Evolutionary conservation across 345 rosid genomes (phyloP).

Genomic region (Eucalyptus regnans): DNA sequence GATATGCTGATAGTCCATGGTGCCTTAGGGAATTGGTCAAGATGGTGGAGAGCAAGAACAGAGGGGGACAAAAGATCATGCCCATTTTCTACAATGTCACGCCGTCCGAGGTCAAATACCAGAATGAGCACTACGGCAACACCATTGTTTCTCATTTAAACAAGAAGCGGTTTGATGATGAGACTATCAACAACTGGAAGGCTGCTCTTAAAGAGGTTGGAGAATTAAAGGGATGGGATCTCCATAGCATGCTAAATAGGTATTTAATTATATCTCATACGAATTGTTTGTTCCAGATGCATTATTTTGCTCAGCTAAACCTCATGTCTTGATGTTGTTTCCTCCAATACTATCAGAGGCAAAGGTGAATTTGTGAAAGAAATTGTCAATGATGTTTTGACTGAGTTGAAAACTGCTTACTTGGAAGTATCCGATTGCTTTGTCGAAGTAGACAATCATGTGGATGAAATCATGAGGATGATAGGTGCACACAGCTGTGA

Average conservation of each 20-base stretch:
- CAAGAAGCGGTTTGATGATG: not conserved
- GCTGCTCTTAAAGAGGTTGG: no score
- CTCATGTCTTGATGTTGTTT: rapidly evolving
- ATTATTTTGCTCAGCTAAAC: no score
- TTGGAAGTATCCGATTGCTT: not conserved
- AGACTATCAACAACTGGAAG: not conserved
- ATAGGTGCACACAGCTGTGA: rapidly evolving
- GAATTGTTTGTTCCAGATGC: rapidly evolving
- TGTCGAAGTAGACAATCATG: not conserved
- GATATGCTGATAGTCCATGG: not conserved
- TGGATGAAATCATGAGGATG: not conserved
- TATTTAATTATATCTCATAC: no score
- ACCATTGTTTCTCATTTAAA: not conserved
- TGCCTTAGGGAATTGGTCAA: not conserved
- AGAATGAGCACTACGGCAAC: rapidly evolving
- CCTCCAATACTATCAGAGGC: not conserved
- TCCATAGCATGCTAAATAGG: rapidly evolving
- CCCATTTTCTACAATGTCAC: not conserved
- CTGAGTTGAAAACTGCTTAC: rapidly evolving
- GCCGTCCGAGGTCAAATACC: not conserved
- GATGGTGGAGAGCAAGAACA: not conserved
- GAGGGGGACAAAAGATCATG: not conserved
- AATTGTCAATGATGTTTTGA: not conserved
- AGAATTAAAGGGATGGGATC: no score
- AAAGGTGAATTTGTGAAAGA: not conserved